Conservation (phyloP, 139 green algal genomes). For the Coelastrella sp. region DNA sequence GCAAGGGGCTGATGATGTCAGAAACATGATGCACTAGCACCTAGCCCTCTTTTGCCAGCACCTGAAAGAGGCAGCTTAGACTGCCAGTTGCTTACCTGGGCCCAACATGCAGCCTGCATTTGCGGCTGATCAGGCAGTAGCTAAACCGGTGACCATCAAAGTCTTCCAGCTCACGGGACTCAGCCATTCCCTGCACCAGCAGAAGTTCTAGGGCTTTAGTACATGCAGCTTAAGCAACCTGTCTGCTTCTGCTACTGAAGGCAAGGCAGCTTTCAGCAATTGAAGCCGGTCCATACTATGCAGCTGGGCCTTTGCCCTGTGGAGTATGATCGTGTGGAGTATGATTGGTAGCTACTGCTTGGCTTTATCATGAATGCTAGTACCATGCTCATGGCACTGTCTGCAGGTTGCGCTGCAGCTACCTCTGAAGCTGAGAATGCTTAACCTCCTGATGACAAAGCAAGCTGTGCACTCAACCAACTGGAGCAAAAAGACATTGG, state of each 20-base stretch:
- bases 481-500: neutral
- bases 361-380: too few relatives aligned
- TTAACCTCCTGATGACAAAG: neutral
- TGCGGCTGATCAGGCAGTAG: conserved; percentile 73
- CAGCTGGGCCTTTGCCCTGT: too few relatives aligned
- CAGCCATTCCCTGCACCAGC: conserved; percentile 84
- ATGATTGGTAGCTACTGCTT: too few relatives aligned
- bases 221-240: neutral
- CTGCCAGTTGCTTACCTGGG: neutral
- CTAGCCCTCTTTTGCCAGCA: too few relatives aligned
- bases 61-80: neutral
- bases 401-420: too few relatives aligned
- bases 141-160: conserved; percentile 66
- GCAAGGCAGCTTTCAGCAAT: neutral
- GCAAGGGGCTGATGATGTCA: too few relatives aligned
- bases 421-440: too few relatives aligned
- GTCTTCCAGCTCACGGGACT: conserved; percentile 78
- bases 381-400: too few relatives aligned
- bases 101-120: conserved; percentile 84
- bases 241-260: neutral
- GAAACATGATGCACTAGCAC: too few relatives aligned
- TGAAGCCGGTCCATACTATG: neutral
- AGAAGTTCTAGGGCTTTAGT: neutral
- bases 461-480: neutral
- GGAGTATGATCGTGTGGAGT: too few relatives aligned